phyloP scores from a whole-genome alignment of 106 monocot species.

The Dioscorea alata region DNA sequence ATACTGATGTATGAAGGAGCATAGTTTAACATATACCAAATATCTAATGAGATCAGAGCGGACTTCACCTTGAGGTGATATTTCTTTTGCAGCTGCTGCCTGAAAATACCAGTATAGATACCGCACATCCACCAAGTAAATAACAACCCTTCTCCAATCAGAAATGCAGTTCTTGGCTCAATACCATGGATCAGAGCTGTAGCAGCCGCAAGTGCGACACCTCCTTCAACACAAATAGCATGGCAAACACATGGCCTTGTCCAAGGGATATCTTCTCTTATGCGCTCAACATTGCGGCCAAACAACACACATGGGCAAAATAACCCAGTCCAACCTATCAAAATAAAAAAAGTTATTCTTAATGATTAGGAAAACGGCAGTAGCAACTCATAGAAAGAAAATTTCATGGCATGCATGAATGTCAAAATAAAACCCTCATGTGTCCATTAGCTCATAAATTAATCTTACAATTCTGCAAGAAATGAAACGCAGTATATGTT shows the following conservation, averaged over 20 bases:
- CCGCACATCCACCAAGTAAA: conserved; percentile 98
- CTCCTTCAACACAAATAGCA: conserved; percentile 90
- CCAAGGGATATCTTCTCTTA: conserved; percentile 82
- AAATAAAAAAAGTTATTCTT: background rate
- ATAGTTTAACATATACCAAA: too few relatives aligned
- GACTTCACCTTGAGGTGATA: conserved; percentile 81
- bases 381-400: too few relatives aligned
- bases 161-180: conserved; percentile 74
- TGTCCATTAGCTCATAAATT: too few relatives aligned
- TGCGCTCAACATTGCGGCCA: conserved; percentile 77
- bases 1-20: too few relatives aligned
- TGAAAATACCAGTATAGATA: conserved; percentile 71
- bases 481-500: too few relatives aligned
- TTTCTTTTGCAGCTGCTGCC: conserved; percentile 87
- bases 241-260: conserved; percentile 74
- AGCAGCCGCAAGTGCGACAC: conserved; percentile 71
- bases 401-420: too few relatives aligned
- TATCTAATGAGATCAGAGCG: too few relatives aligned
- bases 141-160: conserved; percentile 77
- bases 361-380: too few relatives aligned
- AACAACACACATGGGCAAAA: conserved; percentile 95
- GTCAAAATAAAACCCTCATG: too few relatives aligned
- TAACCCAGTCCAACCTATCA: conserved; percentile 79
- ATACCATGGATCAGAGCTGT: conserved; percentile 79
- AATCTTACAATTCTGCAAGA: too few relatives aligned